Evolutionary conservation across 352 stramenopile genomes (phyloP).

Genomic region (Phytophthora cryptogea): DNA sequence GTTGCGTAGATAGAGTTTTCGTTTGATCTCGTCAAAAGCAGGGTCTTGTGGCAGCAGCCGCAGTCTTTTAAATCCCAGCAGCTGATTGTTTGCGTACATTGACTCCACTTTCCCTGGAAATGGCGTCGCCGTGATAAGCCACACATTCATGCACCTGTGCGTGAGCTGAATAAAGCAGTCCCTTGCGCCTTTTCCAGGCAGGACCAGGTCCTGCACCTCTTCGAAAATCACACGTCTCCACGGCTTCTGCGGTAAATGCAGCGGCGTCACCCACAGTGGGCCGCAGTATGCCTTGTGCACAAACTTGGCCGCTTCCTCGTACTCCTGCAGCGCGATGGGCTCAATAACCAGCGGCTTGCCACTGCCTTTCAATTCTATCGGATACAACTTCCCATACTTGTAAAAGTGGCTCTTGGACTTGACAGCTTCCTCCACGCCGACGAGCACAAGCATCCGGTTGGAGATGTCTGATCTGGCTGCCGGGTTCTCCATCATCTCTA

Average conservation of each 20-base stretch:
- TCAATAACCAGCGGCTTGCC: constrained; percentile 53
- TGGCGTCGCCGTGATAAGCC: constrained; percentile 85
- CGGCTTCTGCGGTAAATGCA: constrained; percentile 69
- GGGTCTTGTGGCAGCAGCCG: constrained; percentile 65
- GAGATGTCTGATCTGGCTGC: constrained; percentile 42
- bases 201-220: constrained; percentile 86
- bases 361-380: constrained; percentile 37
- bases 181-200: constrained; percentile 67
- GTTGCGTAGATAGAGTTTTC: constrained; percentile 86
- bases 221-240: constrained; percentile 88
- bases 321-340: constrained; percentile 50
- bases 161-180: constrained; percentile 89
- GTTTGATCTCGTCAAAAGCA: constrained; percentile 88
- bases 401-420: constrained; percentile 67
- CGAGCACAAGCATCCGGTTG: constrained; percentile 83
- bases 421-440: constrained; percentile 76
- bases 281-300: constrained; percentile 84
- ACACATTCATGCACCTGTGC: constrained; percentile 73
- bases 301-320: constrained; percentile 77
- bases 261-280: constrained; percentile 61
- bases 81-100: constrained; percentile 90
- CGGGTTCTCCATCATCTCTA: constrained; percentile 44
- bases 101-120: constrained; percentile 80
- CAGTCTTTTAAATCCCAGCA: constrained; percentile 83
- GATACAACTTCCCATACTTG: constrained; percentile 61